Conservation (phyloP, 345 rosid species). For the Aurinia saxatilis region DNA sequence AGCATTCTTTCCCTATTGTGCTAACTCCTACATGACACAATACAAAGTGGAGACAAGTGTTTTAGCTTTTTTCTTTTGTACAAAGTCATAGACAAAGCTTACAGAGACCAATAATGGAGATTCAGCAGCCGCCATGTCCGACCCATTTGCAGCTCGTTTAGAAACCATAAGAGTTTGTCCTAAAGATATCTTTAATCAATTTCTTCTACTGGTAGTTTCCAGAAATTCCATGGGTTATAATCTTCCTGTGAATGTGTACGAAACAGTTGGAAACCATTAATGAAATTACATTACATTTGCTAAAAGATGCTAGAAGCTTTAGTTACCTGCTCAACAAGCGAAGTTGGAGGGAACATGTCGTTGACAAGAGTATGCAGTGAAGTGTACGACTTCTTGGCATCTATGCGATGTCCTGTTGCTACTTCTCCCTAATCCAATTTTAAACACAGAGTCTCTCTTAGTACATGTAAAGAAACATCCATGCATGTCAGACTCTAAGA, state of each 20-base stretch:
- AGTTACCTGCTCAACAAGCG: constrained; percentile 67
- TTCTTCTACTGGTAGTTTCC: constrained; percentile 64
- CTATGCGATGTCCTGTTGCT: constrained; percentile 70
- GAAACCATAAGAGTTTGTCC: background rate
- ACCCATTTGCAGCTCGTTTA: constrained; percentile 2
- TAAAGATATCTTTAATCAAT: constrained; percentile 30
- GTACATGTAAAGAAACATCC: background rate
- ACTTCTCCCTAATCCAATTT: constrained; percentile 65
- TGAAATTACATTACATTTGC: background rate
- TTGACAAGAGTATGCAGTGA: constrained; percentile 83
- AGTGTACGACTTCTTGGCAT: constrained; percentile 70
- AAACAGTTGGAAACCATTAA: constrained; percentile 4
- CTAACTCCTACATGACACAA: constrained; percentile 19
- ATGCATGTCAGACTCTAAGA: background rate
- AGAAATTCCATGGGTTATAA: constrained; percentile 75
- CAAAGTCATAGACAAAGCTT: constrained; percentile 1
- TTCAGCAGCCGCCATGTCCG: background rate
- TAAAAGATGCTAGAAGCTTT: background rate
- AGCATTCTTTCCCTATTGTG: constrained; percentile 18
- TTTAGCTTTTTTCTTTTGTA: constrained; percentile 2
- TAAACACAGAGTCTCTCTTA: background rate
- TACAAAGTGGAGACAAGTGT: constrained; percentile 11
- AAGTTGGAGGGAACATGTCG: constrained; percentile 90
- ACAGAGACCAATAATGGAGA: background rate
- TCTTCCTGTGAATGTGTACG: constrained; percentile 57